Conservation (phyloP, 2,329 filamentous ascomycete genomes). For the Microcyclosporella mali region DNA sequence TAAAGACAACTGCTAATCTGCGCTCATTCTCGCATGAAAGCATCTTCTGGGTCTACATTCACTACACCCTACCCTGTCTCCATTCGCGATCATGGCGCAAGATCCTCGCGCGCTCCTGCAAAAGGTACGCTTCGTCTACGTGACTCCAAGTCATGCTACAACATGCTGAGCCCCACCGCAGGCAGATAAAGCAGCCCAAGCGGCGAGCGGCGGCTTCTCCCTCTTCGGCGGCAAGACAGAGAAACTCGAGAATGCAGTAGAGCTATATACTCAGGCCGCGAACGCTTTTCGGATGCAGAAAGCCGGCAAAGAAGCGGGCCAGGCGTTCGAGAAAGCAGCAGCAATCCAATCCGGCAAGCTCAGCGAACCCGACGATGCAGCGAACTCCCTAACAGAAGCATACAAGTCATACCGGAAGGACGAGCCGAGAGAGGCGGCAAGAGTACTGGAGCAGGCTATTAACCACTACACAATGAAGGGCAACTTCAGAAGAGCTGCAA, state of each 20-base stretch:
- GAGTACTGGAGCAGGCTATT: constrained; percentile 73
- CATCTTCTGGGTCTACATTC: too few relatives aligned
- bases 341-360: constrained; percentile 71
- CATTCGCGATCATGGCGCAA: constrained; percentile 54
- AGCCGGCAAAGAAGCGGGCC: constrained; percentile 76
- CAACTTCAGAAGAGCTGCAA: constrained; percentile 84
- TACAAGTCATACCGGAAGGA: constrained; percentile 92
- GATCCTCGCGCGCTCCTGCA: constrained; percentile 73
- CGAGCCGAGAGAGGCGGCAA: constrained; percentile 73
- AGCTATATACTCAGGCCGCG: constrained; percentile 79
- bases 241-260: constrained; percentile 83
- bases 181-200: constrained; percentile 77
- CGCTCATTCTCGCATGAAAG: too few relatives aligned
- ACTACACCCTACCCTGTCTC: too few relatives aligned
- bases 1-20: too few relatives aligned
- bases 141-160: constrained; percentile 11
- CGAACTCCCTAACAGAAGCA: constrained; percentile 80
- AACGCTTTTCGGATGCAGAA: constrained; percentile 89
- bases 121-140: constrained; percentile 51
- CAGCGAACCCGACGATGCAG: constrained; percentile 87
- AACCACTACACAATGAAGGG: constrained; percentile 81
- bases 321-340: constrained; percentile 80
- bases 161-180: constrained; percentile 33
- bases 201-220: constrained; percentile 75
- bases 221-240: constrained; percentile 83